Percentiles rank a stretch among this genome's conserved stretches.
Conservation (phyloP, 768 basidiomycete genomes). For the Hemileccinum impolitum region DNA sequence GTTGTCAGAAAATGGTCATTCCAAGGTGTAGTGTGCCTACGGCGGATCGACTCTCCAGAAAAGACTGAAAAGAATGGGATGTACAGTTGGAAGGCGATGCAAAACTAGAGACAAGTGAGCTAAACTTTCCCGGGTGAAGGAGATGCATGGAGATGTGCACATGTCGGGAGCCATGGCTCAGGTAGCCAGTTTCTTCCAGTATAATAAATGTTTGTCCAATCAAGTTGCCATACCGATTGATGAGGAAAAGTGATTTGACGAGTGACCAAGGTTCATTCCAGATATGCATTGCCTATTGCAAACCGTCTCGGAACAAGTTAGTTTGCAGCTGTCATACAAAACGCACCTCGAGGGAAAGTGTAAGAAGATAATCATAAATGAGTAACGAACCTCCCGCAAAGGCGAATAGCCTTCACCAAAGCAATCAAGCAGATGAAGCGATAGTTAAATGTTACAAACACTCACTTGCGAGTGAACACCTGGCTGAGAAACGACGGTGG, state of each 20-base stretch:
- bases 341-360: conserved; percentile 26
- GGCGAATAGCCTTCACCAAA: not conserved
- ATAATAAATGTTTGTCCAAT: conserved; percentile 18
- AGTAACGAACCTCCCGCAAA: conserved; percentile 22
- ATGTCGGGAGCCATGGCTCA: conserved; percentile 8
- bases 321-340: not conserved
- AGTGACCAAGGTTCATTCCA: conserved; percentile 10
- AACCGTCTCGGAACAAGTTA: not conserved
- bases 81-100: not conserved
- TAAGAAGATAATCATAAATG: conserved; percentile 26
- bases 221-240: conserved; percentile 16
- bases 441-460: not conserved
- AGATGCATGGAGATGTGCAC: not conserved
- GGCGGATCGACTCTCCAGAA: conserved; percentile 8
- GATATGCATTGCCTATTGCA: conserved; percentile 10
- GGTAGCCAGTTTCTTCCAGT: conserved; percentile 22
- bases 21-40: not conserved
- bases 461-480: conserved; percentile 20
- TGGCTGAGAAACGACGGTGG: conserved; percentile 2
- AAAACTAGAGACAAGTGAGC: conserved; percentile 5
- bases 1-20: not conserved
- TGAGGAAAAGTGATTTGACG: conserved; percentile 9
- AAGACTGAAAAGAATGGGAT: not conserved
- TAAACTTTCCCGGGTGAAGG: too few relatives aligned
- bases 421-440: not conserved